A percentile compares a stretch with the other conserved stretches of the same genome.
These are phyloP conservation scores for Xylogone sp. DNA, from an alignment of 2,329 filamentous ascomycete species.

Conservation along the genomic window DNA sequence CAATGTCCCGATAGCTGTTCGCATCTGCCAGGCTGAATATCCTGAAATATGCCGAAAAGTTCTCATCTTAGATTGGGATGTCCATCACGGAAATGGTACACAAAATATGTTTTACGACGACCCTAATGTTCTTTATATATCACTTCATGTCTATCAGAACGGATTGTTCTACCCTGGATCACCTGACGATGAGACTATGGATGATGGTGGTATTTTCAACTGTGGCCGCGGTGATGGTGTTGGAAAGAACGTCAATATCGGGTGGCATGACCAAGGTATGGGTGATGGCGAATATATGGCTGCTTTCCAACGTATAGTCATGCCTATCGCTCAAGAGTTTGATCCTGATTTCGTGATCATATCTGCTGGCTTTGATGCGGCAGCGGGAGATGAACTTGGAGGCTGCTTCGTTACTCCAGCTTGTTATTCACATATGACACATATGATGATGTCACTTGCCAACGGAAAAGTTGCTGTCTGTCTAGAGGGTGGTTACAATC, in stretches of 20 bases:
- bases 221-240: slow-evolving; percentile 51
- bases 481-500: slow-evolving; percentile 93
- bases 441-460: slow-evolving; percentile 96
- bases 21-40: slow-evolving; percentile 78
- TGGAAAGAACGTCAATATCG: slow-evolving; percentile 64
- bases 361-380: slow-evolving; percentile 93
- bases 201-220: slow-evolving; percentile 59
- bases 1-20: slow-evolving; percentile 91
- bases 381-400: slow-evolving; percentile 87
- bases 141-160: slow-evolving; percentile 81
- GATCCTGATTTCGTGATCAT: slow-evolving; percentile 92
- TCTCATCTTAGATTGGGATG: slow-evolving; percentile 89
- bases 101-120: slow-evolving; percentile 96
- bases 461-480: slow-evolving; percentile 87
- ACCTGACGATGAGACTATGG: slow-evolving; percentile 56
- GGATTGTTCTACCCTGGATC: slow-evolving; percentile 81
- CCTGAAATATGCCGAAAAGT: slow-evolving; percentile 82
- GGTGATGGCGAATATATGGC: slow-evolving; percentile 96
- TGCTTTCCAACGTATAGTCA: slow-evolving; percentile 91
- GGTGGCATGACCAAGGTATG: slow-evolving; percentile 72
- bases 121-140: slow-evolving; percentile 93
- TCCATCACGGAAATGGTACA: slow-evolving; percentile 81
- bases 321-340: slow-evolving; percentile 94
- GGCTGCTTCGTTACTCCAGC: slow-evolving; percentile 87
- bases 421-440: slow-evolving; percentile 97